Base-by-base conservation (phyloP, 2,329 filamentous ascomycete genomes). In the Blastomyces silverae region DNA sequence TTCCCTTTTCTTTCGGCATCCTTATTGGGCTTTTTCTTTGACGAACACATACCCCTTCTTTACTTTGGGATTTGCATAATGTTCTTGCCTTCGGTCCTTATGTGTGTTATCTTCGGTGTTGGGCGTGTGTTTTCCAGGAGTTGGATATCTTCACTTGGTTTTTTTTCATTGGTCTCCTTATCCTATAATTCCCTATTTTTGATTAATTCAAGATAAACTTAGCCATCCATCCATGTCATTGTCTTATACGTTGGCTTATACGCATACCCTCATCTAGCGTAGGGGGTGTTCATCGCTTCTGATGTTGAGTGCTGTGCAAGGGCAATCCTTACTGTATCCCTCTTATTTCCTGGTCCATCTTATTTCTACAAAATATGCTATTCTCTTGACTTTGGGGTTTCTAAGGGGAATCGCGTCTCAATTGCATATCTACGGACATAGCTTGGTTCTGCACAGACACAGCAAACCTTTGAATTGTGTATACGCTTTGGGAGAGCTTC, bases 31-130 rank as follows among this genome's bases (percentile, higher is more conserved):
- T 59, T 20, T 42, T 44, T 44, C 37, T 11, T 28, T 39, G n/a
- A 28, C 22, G 44, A n/a, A 22, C 55, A 22, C 55, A 57, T 57
- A 57, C 55, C 55, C 55, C n/a, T 37, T 22, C 31, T 39, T 39
- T 57, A 3, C 10, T 39, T 39, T n/a, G 53, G 53, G 34, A 31
- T 56, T 15, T 34, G 4, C 3, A 34, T 11, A 34, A 20, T 56
- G 7, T n/a, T 56, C 37, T 37, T 56, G 28, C 7, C 22, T 37
- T 57, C 37, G 13, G 0, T 11, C 8, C 22, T 57, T n/a, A 34
- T 20, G 28, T 22, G 6, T 22, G 31, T 5, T 22, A n/a, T 39
- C 34, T 17, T 15, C 1, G 31, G 55, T 5, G 31, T 39, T 57
- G 31, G 55, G 34, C 11, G 31, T 39, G 10, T 5, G 20, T 6